phyloP scores from a whole-genome alignment of 208 protist species.

The Trypanosoma cruzi region DNA sequence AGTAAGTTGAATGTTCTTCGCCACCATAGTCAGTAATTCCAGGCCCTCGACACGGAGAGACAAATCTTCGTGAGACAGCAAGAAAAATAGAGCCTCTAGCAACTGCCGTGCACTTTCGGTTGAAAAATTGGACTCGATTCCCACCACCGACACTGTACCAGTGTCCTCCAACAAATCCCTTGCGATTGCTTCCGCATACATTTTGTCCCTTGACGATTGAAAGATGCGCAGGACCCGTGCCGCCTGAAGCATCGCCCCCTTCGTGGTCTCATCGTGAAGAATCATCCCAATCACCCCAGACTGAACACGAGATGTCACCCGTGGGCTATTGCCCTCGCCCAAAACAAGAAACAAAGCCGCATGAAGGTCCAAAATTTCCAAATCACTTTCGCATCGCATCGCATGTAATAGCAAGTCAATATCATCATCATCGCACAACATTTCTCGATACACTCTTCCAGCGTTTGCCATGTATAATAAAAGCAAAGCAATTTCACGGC shows the following conservation, averaged over 20 bases:
- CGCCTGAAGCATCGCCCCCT: constrained; percentile 48
- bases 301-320: constrained; percentile 47
- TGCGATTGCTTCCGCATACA: constrained; percentile 28
- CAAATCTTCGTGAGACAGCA: constrained; percentile 59
- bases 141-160: constrained; percentile 19
- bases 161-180: constrained; percentile 15
- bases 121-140: constrained; percentile 9
- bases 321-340: constrained; percentile 60
- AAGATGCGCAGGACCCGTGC: constrained; percentile 61
- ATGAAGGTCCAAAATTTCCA: constrained; percentile 42
- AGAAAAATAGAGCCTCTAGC: constrained; percentile 60
- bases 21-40: constrained; percentile 65
- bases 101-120: constrained; percentile 33
- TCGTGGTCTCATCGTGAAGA: constrained; percentile 1
- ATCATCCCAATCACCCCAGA: constrained; percentile 64
- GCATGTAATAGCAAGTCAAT: constrained; percentile 54
- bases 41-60: constrained; percentile 75
- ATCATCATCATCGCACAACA: constrained; percentile 79
- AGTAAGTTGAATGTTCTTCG: constrained; percentile 77
- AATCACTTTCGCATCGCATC: constrained; percentile 56
- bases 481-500: constrained; percentile 52
- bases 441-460: constrained; percentile 88
- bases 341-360: constrained; percentile 70
- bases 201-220: constrained; percentile 63
- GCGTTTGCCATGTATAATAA: constrained; percentile 82